phyloP scores from a whole-genome alignment of 371 early-diverging fungal genomes.

The Blastocladiella emersonii region DNA sequence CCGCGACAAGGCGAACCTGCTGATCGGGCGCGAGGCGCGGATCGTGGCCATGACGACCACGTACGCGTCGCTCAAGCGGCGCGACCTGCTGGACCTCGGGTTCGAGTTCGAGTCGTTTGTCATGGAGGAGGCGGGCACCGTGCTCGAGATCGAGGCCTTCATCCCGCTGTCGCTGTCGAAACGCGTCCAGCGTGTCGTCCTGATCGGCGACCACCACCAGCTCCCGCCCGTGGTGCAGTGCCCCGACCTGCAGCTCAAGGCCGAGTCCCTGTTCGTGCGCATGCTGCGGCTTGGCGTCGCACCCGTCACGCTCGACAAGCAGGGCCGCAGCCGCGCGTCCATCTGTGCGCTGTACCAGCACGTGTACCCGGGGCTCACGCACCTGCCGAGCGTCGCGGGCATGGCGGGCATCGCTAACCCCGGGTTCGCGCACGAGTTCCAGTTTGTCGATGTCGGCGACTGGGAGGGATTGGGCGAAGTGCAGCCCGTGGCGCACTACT shows the following conservation, averaged over 20 bases:
- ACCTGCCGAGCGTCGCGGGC: slow-evolving; percentile 33
- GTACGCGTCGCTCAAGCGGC: slow-evolving; percentile 70
- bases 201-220: slow-evolving; percentile 96
- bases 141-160: slow-evolving; percentile 89
- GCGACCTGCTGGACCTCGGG: slow-evolving; percentile 49
- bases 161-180: slow-evolving; percentile 79
- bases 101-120: slow-evolving; percentile 89
- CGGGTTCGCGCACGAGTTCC: slow-evolving; percentile 69
- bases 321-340: slow-evolving; percentile 31
- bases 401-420: slow-evolving; percentile 47
- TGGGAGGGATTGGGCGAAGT: slow-evolving; percentile 73
- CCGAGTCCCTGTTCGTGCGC: slow-evolving; percentile 78
- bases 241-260: slow-evolving; percentile 61
- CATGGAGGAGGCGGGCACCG: slow-evolving; percentile 96
- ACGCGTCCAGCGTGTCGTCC: slow-evolving; percentile 67
- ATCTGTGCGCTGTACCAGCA: slow-evolving; percentile 70
- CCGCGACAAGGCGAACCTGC: slow-evolving; percentile 72
- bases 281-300: slow-evolving; percentile 84
- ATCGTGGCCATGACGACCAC: slow-evolving; percentile 95
- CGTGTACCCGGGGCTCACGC: slow-evolving; percentile 54
- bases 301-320: slow-evolving; percentile 59
- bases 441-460: slow-evolving; percentile 65
- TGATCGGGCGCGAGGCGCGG: slow-evolving; percentile 84
- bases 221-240: slow-evolving; percentile 87
- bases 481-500: slow-evolving; percentile 59